phyloP scores from a whole-genome alignment of 2,329 filamentous ascomycete genomes.

The Sordariomycetes sp. region DNA sequence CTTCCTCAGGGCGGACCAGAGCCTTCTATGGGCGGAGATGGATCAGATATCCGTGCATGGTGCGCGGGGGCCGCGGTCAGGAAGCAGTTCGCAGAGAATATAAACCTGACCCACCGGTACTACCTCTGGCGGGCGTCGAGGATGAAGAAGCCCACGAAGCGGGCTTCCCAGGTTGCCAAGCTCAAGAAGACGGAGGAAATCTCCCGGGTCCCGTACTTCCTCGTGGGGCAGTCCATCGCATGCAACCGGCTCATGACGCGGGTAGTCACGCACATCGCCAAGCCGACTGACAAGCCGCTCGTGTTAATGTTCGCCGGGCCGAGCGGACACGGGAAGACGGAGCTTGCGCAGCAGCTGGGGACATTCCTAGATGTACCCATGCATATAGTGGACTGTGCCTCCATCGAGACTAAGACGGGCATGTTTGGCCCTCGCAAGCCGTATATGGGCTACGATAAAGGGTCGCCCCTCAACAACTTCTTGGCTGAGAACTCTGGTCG shows the following conservation, averaged over 20 bases:
- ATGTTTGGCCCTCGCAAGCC: neutral
- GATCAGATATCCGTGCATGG: neutral
- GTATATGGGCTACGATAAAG: neutral
- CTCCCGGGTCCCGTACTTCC: neutral
- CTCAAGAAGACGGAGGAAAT: neutral
- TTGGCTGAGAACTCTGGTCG: neutral
- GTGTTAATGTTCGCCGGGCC: neutral
- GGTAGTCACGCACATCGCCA: neutral
- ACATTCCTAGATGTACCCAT: neutral
- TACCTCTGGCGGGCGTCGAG: neutral
- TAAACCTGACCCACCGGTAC: neutral
- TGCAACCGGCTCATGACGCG: neutral
- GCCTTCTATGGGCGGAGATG: neutral
- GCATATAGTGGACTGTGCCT: neutral
- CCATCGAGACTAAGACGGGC: neutral
- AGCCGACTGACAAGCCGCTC: neutral
- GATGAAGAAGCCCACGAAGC: neutral
- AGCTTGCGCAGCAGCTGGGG: neutral
- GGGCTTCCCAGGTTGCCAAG: neutral
- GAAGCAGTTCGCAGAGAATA: neutral
- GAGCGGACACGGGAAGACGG: neutral
- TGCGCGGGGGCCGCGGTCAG: neutral
- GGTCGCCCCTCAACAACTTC: neutral
- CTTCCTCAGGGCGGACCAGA: neutral
- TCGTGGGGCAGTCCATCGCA: neutral